A percentile compares a stretch with the other conserved stretches of the same genome.
Conservation (phyloP, 768 basidiomycete species). For the Collybia mongolica region DNA sequence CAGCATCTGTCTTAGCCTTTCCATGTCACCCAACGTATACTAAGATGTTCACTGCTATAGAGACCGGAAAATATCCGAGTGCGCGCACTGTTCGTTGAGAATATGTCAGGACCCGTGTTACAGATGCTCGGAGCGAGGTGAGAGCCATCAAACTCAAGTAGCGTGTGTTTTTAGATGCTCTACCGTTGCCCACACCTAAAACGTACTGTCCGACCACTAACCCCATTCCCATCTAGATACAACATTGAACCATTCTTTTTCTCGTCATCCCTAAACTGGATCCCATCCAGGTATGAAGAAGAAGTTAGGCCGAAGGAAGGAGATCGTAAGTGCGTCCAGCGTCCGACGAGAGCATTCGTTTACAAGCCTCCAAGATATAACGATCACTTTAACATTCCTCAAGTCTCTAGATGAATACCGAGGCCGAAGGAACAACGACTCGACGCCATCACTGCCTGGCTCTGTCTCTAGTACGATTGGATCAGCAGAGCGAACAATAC, state of each 20-base stretch:
- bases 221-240: constrained; percentile 30
- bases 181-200: not conserved
- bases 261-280: constrained; percentile 65
- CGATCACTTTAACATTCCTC: constrained; percentile 54
- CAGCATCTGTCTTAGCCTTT: not conserved
- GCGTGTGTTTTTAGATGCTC: too few species aligned
- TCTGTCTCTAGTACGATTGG: constrained; percentile 3
- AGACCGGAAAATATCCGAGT: constrained; percentile 38
- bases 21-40: not conserved
- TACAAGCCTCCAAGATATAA: constrained; percentile 45
- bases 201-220: not conserved
- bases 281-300: constrained; percentile 65
- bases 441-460: constrained; percentile 4
- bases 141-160: constrained; percentile 4
- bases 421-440: not conserved
- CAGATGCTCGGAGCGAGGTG: constrained; percentile 63
- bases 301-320: constrained; percentile 33
- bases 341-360: not conserved
- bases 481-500: constrained; percentile 14
- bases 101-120: constrained; percentile 49
- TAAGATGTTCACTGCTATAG: constrained; percentile 16
- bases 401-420: constrained; percentile 35
- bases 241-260: constrained; percentile 68
- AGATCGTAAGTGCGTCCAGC: constrained; percentile 45
- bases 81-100: constrained; percentile 51